These are phyloP conservation scores for Fusarium paranaense DNA, from an alignment of 2,329 filamentous ascomycete species.

Conservation along the genomic window DNA sequence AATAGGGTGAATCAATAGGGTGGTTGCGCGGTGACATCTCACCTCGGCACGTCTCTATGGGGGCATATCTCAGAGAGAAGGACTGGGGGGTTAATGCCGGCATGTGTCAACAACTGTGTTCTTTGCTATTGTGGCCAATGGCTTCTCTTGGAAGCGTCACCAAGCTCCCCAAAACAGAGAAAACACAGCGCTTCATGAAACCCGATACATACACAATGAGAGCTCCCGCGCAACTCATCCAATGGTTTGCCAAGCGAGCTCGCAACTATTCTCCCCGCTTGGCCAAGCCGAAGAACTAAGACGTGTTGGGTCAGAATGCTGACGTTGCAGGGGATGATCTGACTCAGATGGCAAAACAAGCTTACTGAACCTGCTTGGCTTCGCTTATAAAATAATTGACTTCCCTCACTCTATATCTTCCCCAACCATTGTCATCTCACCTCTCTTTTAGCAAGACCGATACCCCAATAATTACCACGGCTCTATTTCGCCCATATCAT, in stretches of 20 bases:
- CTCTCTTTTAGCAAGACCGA: neutral
- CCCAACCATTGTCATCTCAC: fast-evolving
- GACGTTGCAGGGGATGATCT: neutral
- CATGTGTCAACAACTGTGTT: too few species aligned
- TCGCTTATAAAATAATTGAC: neutral
- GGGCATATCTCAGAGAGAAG: too few species aligned
- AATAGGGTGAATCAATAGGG: too few species aligned
- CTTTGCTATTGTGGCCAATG: too few species aligned
- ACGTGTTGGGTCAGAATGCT: neutral
- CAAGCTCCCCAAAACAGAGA: neutral
- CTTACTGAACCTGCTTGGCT: neutral
- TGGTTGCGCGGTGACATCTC: too few species aligned
- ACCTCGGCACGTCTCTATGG: too few species aligned
- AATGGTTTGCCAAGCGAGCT: neutral
- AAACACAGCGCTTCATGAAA: neutral
- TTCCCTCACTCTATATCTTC: neutral
- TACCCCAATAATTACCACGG: neutral
- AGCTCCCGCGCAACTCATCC: neutral
- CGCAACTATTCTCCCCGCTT: neutral
- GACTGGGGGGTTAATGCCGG: too few species aligned
- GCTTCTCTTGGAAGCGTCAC: neutral
- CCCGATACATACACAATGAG: neutral
- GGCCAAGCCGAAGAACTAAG: neutral
- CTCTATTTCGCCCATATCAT: neutral
- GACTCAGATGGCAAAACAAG: neutral